Evolutionary conservation across 2,329 filamentous ascomycete species (phyloP).

Genomic region (Venturia effusa): DNA sequence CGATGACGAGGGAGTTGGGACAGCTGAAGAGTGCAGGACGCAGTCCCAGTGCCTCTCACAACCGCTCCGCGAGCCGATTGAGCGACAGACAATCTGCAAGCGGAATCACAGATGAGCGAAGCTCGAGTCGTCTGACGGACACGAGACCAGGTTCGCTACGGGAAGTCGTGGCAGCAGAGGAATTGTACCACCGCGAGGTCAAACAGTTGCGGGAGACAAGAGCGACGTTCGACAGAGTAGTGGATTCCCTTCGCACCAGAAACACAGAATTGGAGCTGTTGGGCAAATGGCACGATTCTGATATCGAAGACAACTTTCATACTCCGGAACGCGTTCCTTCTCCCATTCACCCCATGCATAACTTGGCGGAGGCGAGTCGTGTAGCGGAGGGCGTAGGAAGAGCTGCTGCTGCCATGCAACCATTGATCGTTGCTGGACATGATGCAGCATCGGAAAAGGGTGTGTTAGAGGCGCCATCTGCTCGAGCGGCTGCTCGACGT

Average conservation of each 20-base stretch:
- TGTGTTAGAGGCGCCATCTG: background rate
- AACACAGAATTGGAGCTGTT: background rate
- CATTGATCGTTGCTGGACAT: background rate
- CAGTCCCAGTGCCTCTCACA: background rate
- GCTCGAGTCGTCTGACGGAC: background rate
- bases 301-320: background rate
- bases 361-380: background rate
- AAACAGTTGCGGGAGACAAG: constrained; percentile 3
- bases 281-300: background rate
- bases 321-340: background rate
- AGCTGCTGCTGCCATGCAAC: background rate
- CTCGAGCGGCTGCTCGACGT: background rate
- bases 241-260: background rate
- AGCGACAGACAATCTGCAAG: background rate
- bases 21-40: background rate
- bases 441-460: background rate
- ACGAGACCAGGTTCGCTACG: background rate
- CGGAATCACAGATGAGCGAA: background rate
- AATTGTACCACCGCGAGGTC: background rate
- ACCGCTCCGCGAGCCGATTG: background rate
- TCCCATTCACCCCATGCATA: background rate
- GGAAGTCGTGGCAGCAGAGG: background rate
- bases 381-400: background rate
- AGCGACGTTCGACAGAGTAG: constrained; percentile 4
- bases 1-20: background rate